A percentile compares a stretch with the other conserved stretches of the same genome.
phyloP scores from a whole-genome alignment of 257 asterid species.

The Ilex aquifolium region DNA sequence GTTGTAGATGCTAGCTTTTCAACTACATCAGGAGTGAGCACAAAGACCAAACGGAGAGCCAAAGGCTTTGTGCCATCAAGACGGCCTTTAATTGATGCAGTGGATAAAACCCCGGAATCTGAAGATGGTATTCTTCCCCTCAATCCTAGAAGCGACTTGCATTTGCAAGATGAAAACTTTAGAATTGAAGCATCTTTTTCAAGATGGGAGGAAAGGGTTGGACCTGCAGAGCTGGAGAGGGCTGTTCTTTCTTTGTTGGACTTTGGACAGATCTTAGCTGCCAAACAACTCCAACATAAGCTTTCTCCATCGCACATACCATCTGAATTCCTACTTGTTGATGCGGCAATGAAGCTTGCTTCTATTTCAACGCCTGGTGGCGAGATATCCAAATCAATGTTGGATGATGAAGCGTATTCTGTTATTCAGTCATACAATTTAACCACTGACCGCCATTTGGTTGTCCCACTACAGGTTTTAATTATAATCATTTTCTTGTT shows the following conservation, averaged over 20 bases:
- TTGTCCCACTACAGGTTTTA: constrained; percentile 83
- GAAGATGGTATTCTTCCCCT: constrained; percentile 32
- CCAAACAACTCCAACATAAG: constrained; percentile 87
- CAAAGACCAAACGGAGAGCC: constrained; percentile 71
- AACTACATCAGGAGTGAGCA: constrained; percentile 32
- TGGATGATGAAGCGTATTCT: constrained; percentile 56
- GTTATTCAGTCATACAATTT: constrained; percentile 49
- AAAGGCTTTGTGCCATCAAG: constrained; percentile 75
- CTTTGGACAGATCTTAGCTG: constrained; percentile 86
- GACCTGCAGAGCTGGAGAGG: constrained; percentile 74
- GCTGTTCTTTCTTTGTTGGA: constrained; percentile 96
- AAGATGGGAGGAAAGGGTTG: constrained; percentile 94
- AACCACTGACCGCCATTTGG: constrained; percentile 38
- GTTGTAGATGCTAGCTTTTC: constrained; percentile 40
- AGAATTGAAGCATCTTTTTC: constrained; percentile 68
- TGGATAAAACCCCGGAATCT: constrained; percentile 51
- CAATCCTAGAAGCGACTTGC: constrained; percentile 54
- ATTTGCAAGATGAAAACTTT: constrained; percentile 51
- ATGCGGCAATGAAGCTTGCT: constrained; percentile 82
- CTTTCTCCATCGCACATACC: constrained; percentile 75
- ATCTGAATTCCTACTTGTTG: constrained; percentile 61
- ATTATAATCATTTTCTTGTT: constrained; percentile 7
- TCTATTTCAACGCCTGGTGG: constrained; percentile 65
- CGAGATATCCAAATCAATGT: constrained; percentile 33
- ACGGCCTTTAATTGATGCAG: constrained; percentile 48